These are phyloP conservation scores for Cladosporium oxysporum DNA, from an alignment of 2,329 filamentous ascomycete species.

Conservation along the genomic window DNA sequence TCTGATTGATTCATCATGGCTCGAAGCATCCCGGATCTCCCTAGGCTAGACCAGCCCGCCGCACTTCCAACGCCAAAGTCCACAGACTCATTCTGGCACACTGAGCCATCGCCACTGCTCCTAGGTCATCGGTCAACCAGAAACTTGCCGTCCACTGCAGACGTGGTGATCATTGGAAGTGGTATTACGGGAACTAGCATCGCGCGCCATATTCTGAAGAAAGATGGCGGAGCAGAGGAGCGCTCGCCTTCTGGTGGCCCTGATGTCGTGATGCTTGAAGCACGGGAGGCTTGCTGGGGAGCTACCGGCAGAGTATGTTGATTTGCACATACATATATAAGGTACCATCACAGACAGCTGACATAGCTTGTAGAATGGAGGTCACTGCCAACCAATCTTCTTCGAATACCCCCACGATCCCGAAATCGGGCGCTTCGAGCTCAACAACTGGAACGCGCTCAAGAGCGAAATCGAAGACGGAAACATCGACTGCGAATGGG, in stretches of 20 bases:
- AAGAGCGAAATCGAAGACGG: constrained; percentile 58
- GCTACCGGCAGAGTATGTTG: constrained; percentile 74
- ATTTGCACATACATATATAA: too few relatives aligned
- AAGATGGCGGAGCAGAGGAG: neutral
- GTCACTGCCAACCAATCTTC: constrained; percentile 72
- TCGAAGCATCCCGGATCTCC: constrained; percentile 25
- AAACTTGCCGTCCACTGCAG: constrained; percentile 62
- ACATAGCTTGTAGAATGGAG: constrained; percentile 43
- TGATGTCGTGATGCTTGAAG: constrained; percentile 72
- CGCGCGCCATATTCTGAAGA: constrained; percentile 54
- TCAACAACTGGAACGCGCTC: constrained; percentile 66
- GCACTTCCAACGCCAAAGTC: constrained; percentile 30
- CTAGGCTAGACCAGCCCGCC: constrained; percentile 26
- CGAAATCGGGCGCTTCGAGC: constrained; percentile 67
- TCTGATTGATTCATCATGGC: constrained; percentile 22
- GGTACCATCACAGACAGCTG: neutral
- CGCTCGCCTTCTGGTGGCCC: constrained; percentile 29
- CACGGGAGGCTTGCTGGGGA: constrained; percentile 77
- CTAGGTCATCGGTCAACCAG: constrained; percentile 68
- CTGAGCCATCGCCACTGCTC: constrained; percentile 63
- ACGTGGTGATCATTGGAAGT: constrained; percentile 72
- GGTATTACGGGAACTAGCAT: constrained; percentile 76
- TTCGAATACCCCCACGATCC: constrained; percentile 59
- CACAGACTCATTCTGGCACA: constrained; percentile 69
- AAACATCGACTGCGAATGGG: constrained; percentile 70